These are phyloP conservation scores for Bipolaris zeicola DNA, from an alignment of 2,329 filamentous ascomycete genomes.

Conservation along the genomic window DNA sequence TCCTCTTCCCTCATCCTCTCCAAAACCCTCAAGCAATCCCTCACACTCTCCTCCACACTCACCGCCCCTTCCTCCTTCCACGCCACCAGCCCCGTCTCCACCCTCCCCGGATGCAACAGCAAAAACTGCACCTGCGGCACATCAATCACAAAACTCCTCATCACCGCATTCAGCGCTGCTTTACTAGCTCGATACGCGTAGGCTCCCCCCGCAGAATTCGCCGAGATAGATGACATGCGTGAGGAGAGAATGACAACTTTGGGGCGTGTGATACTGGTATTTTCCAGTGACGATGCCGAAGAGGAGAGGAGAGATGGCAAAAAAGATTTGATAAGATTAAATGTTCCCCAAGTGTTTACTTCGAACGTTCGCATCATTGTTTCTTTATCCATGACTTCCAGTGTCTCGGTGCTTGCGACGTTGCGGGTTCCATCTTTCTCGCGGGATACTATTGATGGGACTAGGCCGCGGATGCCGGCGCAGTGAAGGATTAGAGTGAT, in stretches of 20 bases:
- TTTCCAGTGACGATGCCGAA: not conserved
- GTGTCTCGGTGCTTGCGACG: slow-evolving; percentile 51
- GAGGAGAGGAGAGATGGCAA: slow-evolving; percentile 30
- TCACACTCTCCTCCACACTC: slow-evolving; percentile 49
- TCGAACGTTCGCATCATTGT: slow-evolving; percentile 50
- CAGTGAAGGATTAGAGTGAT: slow-evolving; percentile 53
- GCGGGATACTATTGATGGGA: slow-evolving; percentile 32
- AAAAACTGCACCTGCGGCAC: slow-evolving; percentile 51
- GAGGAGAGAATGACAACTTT: slow-evolving; percentile 53
- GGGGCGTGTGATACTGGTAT: not conserved
- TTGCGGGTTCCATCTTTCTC: slow-evolving; percentile 13
- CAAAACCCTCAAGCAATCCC: slow-evolving; percentile 48
- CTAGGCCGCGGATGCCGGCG: slow-evolving; percentile 54
- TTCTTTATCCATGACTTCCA: slow-evolving; percentile 46
- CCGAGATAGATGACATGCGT: slow-evolving; percentile 52
- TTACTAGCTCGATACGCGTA: slow-evolving; percentile 57
- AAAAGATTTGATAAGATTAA: slow-evolving; percentile 48
- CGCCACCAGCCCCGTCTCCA: slow-evolving; percentile 53
- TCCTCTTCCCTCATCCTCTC: slow-evolving; percentile 29
- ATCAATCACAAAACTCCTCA: slow-evolving; percentile 53
- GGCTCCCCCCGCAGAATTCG: slow-evolving; percentile 49
- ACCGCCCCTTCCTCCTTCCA: slow-evolving; percentile 55
- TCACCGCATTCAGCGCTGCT: slow-evolving; percentile 54
- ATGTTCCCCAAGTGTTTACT: slow-evolving; percentile 52
- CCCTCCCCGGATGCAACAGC: slow-evolving; percentile 54